A percentile compares a stretch with the other conserved stretches of the same genome.
Evolutionary conservation across 148 eudicot species (phyloP).

Genomic region (Dysphania ambrosioides): DNA sequence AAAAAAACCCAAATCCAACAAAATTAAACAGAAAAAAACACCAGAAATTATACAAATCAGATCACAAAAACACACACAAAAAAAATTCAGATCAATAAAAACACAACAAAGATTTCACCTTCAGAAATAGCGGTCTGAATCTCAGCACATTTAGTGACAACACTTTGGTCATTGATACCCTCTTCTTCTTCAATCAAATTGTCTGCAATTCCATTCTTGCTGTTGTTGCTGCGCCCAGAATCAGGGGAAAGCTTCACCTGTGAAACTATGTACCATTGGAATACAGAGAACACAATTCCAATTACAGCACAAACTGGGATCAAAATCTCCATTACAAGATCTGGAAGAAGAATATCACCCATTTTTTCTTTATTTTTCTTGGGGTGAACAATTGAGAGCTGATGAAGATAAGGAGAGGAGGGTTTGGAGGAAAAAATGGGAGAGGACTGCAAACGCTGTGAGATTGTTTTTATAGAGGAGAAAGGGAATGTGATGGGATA

Average conservation of each 20-base stretch:
- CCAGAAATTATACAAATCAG: not conserved
- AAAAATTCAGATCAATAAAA: not conserved
- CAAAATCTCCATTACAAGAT: constrained; percentile 70
- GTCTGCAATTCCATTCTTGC: constrained; percentile 45
- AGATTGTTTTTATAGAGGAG: constrained; percentile 12
- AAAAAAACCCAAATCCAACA: not conserved
- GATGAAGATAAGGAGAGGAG: constrained; percentile 5
- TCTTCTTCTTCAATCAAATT: constrained; percentile 85
- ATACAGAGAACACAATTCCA: constrained; percentile 66
- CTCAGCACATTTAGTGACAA: constrained; percentile 76
- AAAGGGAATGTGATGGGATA: not conserved
- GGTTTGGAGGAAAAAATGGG: constrained; percentile 3
- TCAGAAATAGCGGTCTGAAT: constrained; percentile 85
- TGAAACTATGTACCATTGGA: constrained; percentile 77
- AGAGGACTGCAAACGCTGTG: not conserved
- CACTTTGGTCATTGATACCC: constrained; percentile 52
- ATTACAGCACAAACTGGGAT: constrained; percentile 72
- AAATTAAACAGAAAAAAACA: not conserved
- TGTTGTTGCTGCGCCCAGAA: constrained; percentile 2
- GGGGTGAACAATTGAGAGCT: not conserved
- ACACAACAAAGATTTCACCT: constrained; percentile 39
- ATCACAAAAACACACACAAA: not conserved
- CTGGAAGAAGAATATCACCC: constrained; percentile 57
- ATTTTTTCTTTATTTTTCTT: constrained; percentile 18
- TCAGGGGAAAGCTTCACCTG: constrained; percentile 46